Evolutionary conservation across 768 basidiomycete species (phyloP).

Genomic region (Lactarius psammicola): DNA sequence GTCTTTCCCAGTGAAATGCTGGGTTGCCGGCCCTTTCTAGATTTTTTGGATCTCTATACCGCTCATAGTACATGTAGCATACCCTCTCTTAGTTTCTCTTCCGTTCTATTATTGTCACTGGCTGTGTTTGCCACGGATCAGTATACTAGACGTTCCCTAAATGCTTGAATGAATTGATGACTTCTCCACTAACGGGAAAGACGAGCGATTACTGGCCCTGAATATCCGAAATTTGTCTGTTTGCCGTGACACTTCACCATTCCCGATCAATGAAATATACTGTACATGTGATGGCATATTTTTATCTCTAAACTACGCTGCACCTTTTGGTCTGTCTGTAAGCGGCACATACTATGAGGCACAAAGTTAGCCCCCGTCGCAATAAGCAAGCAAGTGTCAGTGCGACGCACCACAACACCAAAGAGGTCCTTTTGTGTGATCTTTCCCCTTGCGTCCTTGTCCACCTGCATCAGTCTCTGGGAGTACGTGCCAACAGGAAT

Average conservation of each 20-base stretch:
- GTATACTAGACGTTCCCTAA: not conserved
- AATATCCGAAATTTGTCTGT: not conserved
- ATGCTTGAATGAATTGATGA: not conserved
- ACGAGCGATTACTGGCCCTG: not conserved
- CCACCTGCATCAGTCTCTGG: slow-evolving; percentile 64
- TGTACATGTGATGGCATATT: not conserved
- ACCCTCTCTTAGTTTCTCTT: slow-evolving; percentile 7
- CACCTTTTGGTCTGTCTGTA: slow-evolving; percentile 45
- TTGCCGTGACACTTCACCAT: not conserved
- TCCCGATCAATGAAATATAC: not conserved
- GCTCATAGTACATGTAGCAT: slow-evolving; percentile 17
- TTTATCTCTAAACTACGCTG: not conserved
- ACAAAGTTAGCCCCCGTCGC: not conserved
- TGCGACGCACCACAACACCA: slow-evolving; percentile 68
- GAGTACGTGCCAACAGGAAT: slow-evolving; percentile 78
- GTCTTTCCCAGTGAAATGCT: slow-evolving; percentile 11
- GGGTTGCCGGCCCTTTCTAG: not conserved
- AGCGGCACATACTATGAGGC: slow-evolving; percentile 60
- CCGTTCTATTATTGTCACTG: not conserved
- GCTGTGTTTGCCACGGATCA: not conserved
- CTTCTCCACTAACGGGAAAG: not conserved
- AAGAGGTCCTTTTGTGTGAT: slow-evolving; percentile 67
- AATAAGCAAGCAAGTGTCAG: not conserved
- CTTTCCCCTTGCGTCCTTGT: slow-evolving; percentile 70
- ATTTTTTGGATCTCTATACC: slow-evolving; percentile 7